These are phyloP conservation scores for Backusella sp. DNA, from an alignment of 192 early-diverging fungal genomes.

Conservation along the genomic window DNA sequence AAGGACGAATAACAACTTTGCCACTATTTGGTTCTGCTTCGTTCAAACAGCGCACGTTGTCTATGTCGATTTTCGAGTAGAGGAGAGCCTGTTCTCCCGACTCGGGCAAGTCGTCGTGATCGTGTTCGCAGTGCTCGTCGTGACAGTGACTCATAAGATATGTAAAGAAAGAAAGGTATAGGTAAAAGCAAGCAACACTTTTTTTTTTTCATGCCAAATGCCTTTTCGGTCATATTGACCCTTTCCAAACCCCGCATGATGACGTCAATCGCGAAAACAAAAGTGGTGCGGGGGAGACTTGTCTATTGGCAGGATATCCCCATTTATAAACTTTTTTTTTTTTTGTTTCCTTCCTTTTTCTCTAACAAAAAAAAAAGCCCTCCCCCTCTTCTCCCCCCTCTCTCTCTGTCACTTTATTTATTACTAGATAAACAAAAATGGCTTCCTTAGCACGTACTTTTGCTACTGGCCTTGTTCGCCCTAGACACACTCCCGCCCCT, in stretches of 20 bases:
- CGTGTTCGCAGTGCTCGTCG: slow-evolving; percentile 62
- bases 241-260: not conserved
- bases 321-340: not conserved
- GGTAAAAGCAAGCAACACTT: not conserved
- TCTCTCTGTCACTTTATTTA: not conserved
- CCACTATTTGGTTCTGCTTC: slow-evolving; percentile 64
- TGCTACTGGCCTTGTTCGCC: slow-evolving; percentile 11
- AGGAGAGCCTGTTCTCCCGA: slow-evolving; percentile 66
- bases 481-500: not conserved
- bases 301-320: not conserved
- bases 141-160: slow-evolving; percentile 30
- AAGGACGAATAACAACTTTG: slow-evolving; percentile 81
- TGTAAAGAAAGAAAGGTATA: not conserved
- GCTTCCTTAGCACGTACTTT: slow-evolving; percentile 20
- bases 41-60: slow-evolving; percentile 81
- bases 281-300: slow-evolving; percentile 6
- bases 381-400: not conserved
- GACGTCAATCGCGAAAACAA: not conserved
- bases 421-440: not conserved
- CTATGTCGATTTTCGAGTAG: slow-evolving; percentile 76
- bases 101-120: slow-evolving; percentile 67
- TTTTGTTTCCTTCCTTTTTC: not conserved
- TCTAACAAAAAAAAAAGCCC: not conserved
- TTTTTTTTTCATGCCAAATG: slow-evolving; percentile 5
- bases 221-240: not conserved